Base-by-base conservation (phyloP, 2,329 filamentous ascomycete genomes). In the Ophiostoma ulmi region DNA sequence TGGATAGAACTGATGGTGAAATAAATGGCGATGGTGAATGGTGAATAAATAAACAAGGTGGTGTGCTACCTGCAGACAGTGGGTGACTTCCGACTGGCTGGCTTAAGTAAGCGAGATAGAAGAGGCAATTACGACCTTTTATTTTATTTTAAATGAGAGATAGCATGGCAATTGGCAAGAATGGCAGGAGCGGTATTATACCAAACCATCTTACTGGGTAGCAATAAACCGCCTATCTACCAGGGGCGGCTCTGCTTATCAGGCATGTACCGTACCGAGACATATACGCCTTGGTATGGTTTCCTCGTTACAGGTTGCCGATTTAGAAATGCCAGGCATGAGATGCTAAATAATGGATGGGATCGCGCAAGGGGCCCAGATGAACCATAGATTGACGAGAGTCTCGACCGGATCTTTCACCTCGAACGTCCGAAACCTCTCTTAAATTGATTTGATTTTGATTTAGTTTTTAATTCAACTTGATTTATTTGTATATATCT, bases 261-360 rank as follows among this genome's bases (percentile, higher is more conserved):
- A 48, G 44, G 44, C 44, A 48, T 20, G 17, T 48, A 10, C 44
- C 44, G 17, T 48, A 10, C 44, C 44, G 44, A 48, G 44, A 48
- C 44, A n/a, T 48, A 48, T n/a, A n/a, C 44, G 44, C 44, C 44
- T 17, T 48, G 44, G n/a, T 48, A 48, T 26, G 52, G 52, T 26
- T 58, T 10, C 20, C 52, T 58, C 52, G 52, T 58, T 58, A 58
- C 52, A 58, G 52, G 52, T 58, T 58, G 52, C 52, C 52, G 52
- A 14, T 58, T 58, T 31, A 31, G 52, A 58, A 17, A 48, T 17
- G 14, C 6, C 17, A 20, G 14, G n/a, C 38, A 39, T 39, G 39
- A 44, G 39, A 44, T 48, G 0, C 4, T 20, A 17, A 48, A 3
- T 55, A 20, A 6, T 8, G 38, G 8, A 39, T 10, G 20, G 52